Conservation (phyloP, 257 asterid species). For the Prunella vulgaris region DNA sequence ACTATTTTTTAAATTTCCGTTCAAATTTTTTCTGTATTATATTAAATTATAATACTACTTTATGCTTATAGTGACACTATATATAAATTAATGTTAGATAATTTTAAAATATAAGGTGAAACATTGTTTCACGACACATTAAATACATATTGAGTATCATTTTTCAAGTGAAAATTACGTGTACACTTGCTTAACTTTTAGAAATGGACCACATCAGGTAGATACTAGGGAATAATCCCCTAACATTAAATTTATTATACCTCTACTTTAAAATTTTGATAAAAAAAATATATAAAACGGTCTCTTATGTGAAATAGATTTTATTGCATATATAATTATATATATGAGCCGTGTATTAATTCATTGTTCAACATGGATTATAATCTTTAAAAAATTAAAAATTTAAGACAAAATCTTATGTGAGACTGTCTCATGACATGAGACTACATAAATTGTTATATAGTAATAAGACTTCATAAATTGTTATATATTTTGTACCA, state of each 20-base stretch:
- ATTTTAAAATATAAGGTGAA: not conserved
- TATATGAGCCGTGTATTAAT: too few relatives aligned
- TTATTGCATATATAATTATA: too few relatives aligned
- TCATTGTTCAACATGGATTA: too few relatives aligned
- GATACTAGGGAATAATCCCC: not conserved
- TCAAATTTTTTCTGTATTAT: not conserved
- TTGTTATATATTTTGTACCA: too few relatives aligned
- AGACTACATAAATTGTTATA: too few relatives aligned
- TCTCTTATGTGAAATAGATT: too few relatives aligned
- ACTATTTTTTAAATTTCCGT: not conserved
- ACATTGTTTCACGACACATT: not conserved
- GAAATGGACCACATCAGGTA: constrained; percentile 3
- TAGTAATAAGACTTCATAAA: too few relatives aligned
- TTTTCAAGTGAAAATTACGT: constrained; percentile 5
- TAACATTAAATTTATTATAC: not conserved
- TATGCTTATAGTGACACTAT: not conserved
- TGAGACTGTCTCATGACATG: too few relatives aligned
- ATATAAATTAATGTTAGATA: not conserved
- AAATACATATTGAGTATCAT: not conserved
- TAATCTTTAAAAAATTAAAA: too few relatives aligned
- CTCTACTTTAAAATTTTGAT: too few relatives aligned
- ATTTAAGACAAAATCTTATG: too few relatives aligned
- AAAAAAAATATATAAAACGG: too few relatives aligned
- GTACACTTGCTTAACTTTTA: not conserved
- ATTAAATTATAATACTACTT: not conserved